These are phyloP conservation scores for Rhodotorula sphaerocarpa DNA, from an alignment of 768 basidiomycete species.

Conservation along the genomic window DNA sequence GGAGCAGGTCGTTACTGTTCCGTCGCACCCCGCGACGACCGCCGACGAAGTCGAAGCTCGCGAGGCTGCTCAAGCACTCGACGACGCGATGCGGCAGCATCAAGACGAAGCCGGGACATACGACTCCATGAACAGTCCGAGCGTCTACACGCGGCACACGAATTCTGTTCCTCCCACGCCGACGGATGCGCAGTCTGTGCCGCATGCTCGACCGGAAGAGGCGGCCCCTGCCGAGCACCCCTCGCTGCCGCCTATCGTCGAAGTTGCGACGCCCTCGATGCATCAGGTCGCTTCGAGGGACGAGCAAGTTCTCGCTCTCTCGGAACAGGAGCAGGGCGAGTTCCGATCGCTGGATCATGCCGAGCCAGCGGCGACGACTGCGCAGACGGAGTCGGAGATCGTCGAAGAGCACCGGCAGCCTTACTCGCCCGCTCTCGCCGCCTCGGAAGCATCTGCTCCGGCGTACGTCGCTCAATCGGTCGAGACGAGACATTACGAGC, in stretches of 20 bases:
- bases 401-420: no score
- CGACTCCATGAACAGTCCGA: no score
- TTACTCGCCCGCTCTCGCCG: no score
- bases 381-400: no score
- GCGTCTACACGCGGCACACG: no score
- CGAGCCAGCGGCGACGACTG: not conserved
- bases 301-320: not conserved
- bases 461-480: no score
- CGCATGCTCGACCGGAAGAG: not conserved
- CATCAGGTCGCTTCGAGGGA: not conserved
- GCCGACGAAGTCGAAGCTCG: not conserved
- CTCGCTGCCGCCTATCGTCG: slow-evolving; percentile 3
- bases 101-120: not conserved
- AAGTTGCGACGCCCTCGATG: slow-evolving; percentile 3
- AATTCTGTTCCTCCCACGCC: no score
- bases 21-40: not conserved
- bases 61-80: not conserved
- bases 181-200: not conserved
- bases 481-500: no score
- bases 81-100: not conserved
- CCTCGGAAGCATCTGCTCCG: no score
- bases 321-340: not conserved
- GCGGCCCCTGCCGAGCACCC: not conserved
- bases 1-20: slow-evolving; percentile 1
- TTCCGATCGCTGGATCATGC: not conserved